Base-by-base conservation (phyloP, 1,139 yeast genomes). In the Hansenula sp. region DNA sequence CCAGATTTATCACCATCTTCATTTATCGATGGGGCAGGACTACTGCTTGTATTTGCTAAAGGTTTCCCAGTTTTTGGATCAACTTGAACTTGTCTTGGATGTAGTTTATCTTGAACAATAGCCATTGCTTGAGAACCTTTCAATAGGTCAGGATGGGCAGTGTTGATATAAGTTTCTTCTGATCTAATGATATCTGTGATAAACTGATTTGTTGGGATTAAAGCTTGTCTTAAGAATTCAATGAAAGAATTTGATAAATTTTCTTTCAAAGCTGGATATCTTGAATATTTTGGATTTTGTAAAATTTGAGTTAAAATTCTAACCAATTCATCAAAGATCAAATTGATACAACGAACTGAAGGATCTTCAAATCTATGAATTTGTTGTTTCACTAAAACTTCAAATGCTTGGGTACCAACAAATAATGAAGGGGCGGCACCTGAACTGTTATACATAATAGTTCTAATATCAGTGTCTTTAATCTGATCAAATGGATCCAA, bases 361-460 rank as follows among this genome's bases (percentile, higher is more conserved):
- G 99, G 99, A 54, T 93, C 98, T 67, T 93, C 97, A 72, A 93
- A 89, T 66, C 99, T 80, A 57, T 76, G 82, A 54, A 93, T 91
- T 67, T 93, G 99, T 66, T 93, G 96, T 66, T 88, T 90, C 38
- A 93, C 98, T 57, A 93, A 79, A 18, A 91, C 96, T 67, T 93
- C 99, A 62, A 93, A 93, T 0, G 98, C 98, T 59, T 89, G 93
- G 8, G 99, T 93, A 39, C 98, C 99, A 47, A 93, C 99, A 68
- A 93, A 93, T 57, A 93, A 74, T 5, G 96, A 87, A n/a, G 99
- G 99, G 1, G 97, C 89, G 16, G 97, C 85, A 61, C 99, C 99
- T 13, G 96, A 86, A 38, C 97, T 88, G 65, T 93, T 93, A 71
- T 91, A 89, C 91, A 85, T 84, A 42, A 93, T 91, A n/a, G 99